phyloP scores from a whole-genome alignment of 495 filamentous ascomycete genomes.

The Penicillium chermesinum region DNA sequence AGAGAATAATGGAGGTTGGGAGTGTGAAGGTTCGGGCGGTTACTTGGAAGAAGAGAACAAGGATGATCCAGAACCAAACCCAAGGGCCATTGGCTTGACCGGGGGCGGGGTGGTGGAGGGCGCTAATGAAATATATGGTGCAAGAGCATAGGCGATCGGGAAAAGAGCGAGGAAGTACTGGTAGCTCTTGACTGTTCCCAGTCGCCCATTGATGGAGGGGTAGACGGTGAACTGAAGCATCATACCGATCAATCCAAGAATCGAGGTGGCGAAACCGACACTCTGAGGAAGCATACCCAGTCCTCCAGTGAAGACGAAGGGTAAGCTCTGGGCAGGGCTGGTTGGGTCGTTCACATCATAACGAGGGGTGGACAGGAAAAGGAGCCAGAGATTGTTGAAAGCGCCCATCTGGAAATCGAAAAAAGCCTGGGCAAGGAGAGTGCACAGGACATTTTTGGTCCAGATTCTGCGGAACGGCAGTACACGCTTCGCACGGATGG shows the following conservation, averaged over 20 bases:
- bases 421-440: conserved; percentile 62
- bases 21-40: conserved; percentile 77
- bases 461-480: conserved; percentile 73
- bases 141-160: conserved; percentile 65
- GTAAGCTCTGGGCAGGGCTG: conserved; percentile 42
- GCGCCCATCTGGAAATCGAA: conserved; percentile 73
- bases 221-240: conserved; percentile 72
- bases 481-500: conserved; percentile 21
- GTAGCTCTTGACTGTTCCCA: conserved; percentile 66
- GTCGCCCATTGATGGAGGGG: conserved; percentile 57
- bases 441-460: conserved; percentile 68
- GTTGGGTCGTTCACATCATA: conserved; percentile 48
- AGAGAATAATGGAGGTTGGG: conserved; percentile 68
- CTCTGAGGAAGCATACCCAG: conserved; percentile 67
- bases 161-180: conserved; percentile 65
- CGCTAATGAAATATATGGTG: conserved; percentile 68
- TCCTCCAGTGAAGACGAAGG: conserved; percentile 76
- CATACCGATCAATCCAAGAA: conserved; percentile 74
- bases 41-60: conserved; percentile 68
- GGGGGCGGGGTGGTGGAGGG: conserved; percentile 55
- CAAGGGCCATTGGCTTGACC: conserved; percentile 57
- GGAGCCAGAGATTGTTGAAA: conserved; percentile 79
- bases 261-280: conserved; percentile 73
- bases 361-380: conserved; percentile 78
- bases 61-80: conserved; percentile 64